Conservation (phyloP, 2,329 filamentous ascomycete genomes). For the Colletotrichum gigasporum region DNA sequence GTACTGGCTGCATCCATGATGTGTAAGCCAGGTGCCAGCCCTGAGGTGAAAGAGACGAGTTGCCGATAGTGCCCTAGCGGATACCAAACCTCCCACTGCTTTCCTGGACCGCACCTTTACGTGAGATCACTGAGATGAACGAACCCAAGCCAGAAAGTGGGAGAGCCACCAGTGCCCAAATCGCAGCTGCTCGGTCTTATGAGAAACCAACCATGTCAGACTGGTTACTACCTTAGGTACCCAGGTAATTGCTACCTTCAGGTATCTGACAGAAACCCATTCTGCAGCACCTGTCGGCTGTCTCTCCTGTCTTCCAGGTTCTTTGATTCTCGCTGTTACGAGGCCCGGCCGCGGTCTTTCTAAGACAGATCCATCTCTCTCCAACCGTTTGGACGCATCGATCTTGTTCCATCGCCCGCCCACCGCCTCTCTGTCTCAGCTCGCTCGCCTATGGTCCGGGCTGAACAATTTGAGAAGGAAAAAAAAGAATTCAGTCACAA, state of each 20-base stretch:
- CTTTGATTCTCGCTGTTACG: not conserved
- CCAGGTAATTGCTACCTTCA: too few relatives aligned
- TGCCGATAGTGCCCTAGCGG: not conserved
- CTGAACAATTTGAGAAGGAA: not conserved
- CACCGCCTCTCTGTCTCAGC: not conserved
- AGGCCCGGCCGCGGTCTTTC: not conserved
- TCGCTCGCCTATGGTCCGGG: not conserved
- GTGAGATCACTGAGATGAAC: not conserved
- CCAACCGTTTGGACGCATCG: not conserved
- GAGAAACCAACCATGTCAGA: too few relatives aligned
- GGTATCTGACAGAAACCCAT: too few relatives aligned
- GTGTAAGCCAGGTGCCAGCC: not conserved
- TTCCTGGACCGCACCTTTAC: too few relatives aligned
- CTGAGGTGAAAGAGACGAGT: too few relatives aligned
- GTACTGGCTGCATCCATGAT: not conserved
- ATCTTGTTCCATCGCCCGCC: not conserved
- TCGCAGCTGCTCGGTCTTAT: too few relatives aligned
- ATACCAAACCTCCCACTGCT: too few relatives aligned
- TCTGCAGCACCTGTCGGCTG: too few relatives aligned
- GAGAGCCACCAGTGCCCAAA: too few relatives aligned
- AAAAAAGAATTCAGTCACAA: not conserved
- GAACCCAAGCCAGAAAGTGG: not conserved
- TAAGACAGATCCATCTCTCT: not conserved
- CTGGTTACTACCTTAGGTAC: too few relatives aligned
- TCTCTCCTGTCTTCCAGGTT: not conserved